These are phyloP conservation scores for Aureobasidium sp. DNA, from an alignment of 2,329 filamentous ascomycete genomes.

Conservation along the genomic window DNA sequence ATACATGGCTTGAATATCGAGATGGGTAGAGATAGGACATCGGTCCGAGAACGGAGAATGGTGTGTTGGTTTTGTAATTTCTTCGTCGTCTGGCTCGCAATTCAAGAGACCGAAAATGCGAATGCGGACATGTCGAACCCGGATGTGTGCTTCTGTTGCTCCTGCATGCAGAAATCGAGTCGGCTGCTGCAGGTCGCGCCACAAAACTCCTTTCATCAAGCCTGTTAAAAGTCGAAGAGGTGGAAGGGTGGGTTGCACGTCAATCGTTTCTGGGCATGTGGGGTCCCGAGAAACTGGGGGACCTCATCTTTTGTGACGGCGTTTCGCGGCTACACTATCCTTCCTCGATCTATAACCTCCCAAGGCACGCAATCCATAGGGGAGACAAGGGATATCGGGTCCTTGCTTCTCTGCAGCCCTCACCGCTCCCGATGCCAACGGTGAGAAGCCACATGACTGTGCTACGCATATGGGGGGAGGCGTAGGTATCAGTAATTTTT, in stretches of 20 bases:
- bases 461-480: neutral
- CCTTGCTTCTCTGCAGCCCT: conserved; percentile 5
- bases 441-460: conserved; percentile 2
- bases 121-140: neutral
- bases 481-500: neutral
- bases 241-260: conserved; percentile 1
- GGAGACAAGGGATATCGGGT: neutral
- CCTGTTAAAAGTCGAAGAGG: neutral
- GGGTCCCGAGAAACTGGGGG: neutral
- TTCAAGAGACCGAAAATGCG: neutral
- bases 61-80: neutral
- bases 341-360: neutral
- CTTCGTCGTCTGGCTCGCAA: neutral
- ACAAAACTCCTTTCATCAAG: neutral
- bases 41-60: neutral
- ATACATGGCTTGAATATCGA: neutral
- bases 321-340: neutral
- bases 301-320: neutral
- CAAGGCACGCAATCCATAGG: neutral
- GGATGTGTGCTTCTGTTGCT: neutral
- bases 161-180: neutral
- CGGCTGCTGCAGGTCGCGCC: neutral
- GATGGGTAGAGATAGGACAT: neutral
- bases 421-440: neutral
- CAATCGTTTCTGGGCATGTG: conserved; percentile 3